These are phyloP conservation scores for Nigrospora sphaerica DNA, from an alignment of 2,329 filamentous ascomycete species.

Conservation along the genomic window DNA sequence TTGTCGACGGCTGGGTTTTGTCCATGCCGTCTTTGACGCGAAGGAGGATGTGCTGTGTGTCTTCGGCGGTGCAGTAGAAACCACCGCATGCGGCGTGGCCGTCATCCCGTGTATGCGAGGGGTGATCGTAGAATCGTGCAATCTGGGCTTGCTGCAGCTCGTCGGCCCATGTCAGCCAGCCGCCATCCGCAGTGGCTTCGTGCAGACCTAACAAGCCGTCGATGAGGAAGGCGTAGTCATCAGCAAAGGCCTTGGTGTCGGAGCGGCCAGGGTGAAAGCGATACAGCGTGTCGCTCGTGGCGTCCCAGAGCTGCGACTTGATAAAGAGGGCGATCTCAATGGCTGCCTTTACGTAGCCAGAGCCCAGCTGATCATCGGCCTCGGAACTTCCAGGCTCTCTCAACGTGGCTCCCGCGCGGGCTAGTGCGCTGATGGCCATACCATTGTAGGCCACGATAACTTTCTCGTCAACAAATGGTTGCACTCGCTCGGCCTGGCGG, in stretches of 20 bases:
- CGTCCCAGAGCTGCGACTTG: constrained; percentile 64
- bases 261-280: constrained; percentile 63
- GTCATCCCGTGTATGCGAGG: constrained; percentile 20
- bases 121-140: constrained; percentile 66
- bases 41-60: constrained; percentile 65
- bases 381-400: neutral
- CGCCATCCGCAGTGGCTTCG: constrained; percentile 70
- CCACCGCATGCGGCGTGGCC: constrained; percentile 42
- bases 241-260: constrained; percentile 69
- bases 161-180: constrained; percentile 74
- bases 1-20: constrained; percentile 81
- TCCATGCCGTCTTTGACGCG: constrained; percentile 95
- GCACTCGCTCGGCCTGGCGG: constrained; percentile 65
- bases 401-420: constrained; percentile 53
- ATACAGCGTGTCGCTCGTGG: constrained; percentile 54
- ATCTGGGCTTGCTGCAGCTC: constrained; percentile 72
- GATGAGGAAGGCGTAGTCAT: constrained; percentile 89
- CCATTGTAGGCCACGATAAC: constrained; percentile 85
- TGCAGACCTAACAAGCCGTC: constrained; percentile 79
- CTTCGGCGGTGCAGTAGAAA: constrained; percentile 65
- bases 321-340: constrained; percentile 66
- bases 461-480: constrained; percentile 80
- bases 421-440: constrained; percentile 76
- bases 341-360: constrained; percentile 58
- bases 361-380: constrained; percentile 42